Evolutionary conservation across 2,329 filamentous ascomycete genomes (phyloP).

Genomic region (Cordyceps farinosa): DNA sequence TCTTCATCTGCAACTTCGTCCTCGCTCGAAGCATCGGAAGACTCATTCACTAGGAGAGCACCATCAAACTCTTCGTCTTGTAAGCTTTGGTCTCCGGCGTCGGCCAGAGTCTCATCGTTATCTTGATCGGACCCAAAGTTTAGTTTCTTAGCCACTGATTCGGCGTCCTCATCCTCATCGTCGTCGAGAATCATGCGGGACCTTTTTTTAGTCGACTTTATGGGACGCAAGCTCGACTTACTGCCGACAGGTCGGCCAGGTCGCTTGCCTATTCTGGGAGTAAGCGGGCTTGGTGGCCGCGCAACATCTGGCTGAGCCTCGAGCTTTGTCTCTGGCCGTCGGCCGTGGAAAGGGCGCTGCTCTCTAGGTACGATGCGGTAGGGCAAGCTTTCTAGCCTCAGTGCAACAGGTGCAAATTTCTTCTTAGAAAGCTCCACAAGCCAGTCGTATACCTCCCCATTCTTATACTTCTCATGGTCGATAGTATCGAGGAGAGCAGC

Average conservation of each 20-base stretch:
- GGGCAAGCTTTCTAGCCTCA: conserved; percentile 30
- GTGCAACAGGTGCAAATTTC: conserved; percentile 28
- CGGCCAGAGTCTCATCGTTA: conserved; percentile 32
- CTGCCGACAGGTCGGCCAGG: conserved; percentile 41
- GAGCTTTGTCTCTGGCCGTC: conserved; percentile 12
- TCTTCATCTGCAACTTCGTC: conserved; percentile 24
- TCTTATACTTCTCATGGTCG: conserved; percentile 32
- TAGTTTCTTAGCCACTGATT: conserved; percentile 26
- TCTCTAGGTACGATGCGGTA: conserved; percentile 26
- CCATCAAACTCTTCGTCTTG: conserved; percentile 18
- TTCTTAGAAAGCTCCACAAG: conserved; percentile 29
- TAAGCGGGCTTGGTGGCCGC: background rate
- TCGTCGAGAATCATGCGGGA: conserved; percentile 38
- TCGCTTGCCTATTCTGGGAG: conserved; percentile 28
- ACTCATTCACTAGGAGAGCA: background rate
- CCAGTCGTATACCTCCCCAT: conserved; percentile 32
- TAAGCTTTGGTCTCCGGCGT: conserved; percentile 23
- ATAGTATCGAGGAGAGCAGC: conserved; percentile 36
- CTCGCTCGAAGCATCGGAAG: conserved; percentile 5
- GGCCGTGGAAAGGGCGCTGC: conserved; percentile 10
- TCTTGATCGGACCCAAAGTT: conserved; percentile 20
- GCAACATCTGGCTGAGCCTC: conserved; percentile 11
- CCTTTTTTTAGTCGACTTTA: conserved; percentile 43
- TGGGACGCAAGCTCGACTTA: conserved; percentile 42
- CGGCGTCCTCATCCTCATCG: conserved; percentile 31